phyloP scores from a whole-genome alignment of 352 stramenopile genomes.

The Phytophthora lateralis region DNA sequence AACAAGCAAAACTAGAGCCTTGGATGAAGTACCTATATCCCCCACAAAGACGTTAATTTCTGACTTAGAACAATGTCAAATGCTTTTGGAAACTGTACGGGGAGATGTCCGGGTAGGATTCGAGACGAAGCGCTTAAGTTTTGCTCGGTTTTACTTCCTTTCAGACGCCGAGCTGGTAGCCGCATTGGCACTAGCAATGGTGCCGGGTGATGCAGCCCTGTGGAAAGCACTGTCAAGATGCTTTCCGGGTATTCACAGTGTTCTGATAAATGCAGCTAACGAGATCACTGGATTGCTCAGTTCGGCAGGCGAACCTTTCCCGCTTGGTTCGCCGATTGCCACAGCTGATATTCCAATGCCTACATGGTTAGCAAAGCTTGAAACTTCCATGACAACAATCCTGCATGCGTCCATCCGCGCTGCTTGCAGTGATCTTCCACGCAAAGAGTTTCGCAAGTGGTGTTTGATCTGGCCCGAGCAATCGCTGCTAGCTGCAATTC shows the following conservation, averaged over 20 bases:
- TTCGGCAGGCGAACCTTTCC: constrained; percentile 53
- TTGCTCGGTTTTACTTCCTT: constrained; percentile 75
- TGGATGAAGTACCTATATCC: not conserved
- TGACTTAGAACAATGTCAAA: constrained; percentile 42
- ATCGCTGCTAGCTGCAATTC: constrained; percentile 58
- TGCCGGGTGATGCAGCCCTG: constrained; percentile 30
- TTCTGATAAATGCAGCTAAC: constrained; percentile 51
- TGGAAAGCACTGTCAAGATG: constrained; percentile 56
- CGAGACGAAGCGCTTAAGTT: constrained; percentile 55
- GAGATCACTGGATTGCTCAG: constrained; percentile 69
- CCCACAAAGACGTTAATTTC: constrained; percentile 26
- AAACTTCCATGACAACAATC: constrained; percentile 64
- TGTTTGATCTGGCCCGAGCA: constrained; percentile 81
- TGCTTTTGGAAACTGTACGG: constrained; percentile 52
- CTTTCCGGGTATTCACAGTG: constrained; percentile 60
- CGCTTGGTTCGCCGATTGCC: constrained; percentile 57
- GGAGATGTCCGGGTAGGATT: constrained; percentile 52
- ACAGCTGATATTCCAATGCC: constrained; percentile 45
- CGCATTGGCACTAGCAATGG: constrained; percentile 34
- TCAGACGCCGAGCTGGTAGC: constrained; percentile 64
- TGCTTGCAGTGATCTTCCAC: constrained; percentile 59
- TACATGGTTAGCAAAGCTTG: constrained; percentile 66
- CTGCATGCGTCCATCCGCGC: constrained; percentile 70
- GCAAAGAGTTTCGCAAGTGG: constrained; percentile 88
- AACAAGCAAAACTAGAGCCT: not conserved